Evolutionary conservation across 108 stramenopile species (phyloP).

Genomic region (Fragilaria radians): DNA sequence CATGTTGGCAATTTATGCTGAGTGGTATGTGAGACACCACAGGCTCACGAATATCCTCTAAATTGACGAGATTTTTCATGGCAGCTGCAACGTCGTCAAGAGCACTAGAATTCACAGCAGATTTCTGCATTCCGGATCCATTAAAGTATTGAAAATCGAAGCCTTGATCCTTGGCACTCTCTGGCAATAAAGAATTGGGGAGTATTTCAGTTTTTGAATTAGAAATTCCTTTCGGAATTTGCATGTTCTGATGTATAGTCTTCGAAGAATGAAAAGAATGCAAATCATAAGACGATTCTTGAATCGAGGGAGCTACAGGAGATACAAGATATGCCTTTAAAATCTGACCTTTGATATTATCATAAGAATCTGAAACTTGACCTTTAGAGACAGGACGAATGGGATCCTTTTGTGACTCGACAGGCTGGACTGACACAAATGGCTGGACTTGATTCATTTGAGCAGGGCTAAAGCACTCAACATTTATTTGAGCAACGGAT

Average conservation of each 20-base stretch:
- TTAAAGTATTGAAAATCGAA: background rate
- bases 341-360: background rate
- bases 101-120: no score
- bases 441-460: background rate
- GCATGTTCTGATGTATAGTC: background rate
- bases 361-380: conserved; percentile 1
- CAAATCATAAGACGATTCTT: background rate
- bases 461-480: background rate
- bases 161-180: no score
- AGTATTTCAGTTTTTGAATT: background rate
- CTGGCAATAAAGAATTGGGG: conserved; percentile 1
- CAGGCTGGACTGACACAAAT: conserved; percentile 10
- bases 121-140: background rate
- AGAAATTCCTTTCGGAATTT: background rate
- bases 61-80: conserved; percentile 15
- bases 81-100: conserved; percentile 6
- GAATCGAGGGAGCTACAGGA: background rate
- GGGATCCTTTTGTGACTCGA: no score
- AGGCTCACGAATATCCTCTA: conserved; percentile 14
- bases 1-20: background rate
- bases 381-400: background rate
- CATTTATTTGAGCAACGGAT: background rate
- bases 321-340: conserved; percentile 10
- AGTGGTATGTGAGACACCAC: conserved; percentile 1
- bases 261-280: background rate